phyloP scores from a whole-genome alignment of 1,139 yeast genomes.

The Geotrichum candidum region DNA sequence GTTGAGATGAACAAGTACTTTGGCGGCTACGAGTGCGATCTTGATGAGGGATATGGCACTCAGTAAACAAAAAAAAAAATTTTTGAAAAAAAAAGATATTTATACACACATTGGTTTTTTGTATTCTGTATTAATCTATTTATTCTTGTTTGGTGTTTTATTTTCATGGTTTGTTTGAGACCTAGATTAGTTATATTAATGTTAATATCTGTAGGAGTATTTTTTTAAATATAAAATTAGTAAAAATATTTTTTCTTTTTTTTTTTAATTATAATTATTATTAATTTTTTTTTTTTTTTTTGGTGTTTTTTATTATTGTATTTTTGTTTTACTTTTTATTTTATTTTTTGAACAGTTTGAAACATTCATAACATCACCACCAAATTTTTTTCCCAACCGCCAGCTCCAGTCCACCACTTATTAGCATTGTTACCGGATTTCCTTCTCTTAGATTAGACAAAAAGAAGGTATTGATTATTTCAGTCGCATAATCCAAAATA shows the following conservation, averaged over 20 bases:
- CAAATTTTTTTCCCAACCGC: neutral
- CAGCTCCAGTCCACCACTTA: neutral
- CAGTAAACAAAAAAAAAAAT: constrained; percentile 10
- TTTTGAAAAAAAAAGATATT: neutral
- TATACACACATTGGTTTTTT: neutral
- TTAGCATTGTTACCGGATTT: neutral
- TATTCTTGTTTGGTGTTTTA: neutral
- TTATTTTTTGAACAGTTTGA: neutral
- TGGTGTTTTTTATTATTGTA: neutral
- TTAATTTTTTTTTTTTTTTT: neutral
- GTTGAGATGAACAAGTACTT: constrained; percentile 29
- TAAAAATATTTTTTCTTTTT: neutral
- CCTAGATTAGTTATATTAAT: no score
- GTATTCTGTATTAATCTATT: neutral
- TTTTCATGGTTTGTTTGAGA: neutral
- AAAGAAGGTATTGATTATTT: neutral
- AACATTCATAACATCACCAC: neutral
- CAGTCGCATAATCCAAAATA: neutral
- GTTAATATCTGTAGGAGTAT: no score
- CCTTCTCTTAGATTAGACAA: neutral
- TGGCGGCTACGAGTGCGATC: constrained; percentile 27
- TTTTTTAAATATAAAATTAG: neutral
- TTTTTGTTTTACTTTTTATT: neutral
- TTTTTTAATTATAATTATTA: neutral
- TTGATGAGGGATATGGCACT: constrained; percentile 29